Base-by-base conservation (phyloP, 2,329 filamentous ascomycete species). In the Arthrobotrys megalospora region DNA sequence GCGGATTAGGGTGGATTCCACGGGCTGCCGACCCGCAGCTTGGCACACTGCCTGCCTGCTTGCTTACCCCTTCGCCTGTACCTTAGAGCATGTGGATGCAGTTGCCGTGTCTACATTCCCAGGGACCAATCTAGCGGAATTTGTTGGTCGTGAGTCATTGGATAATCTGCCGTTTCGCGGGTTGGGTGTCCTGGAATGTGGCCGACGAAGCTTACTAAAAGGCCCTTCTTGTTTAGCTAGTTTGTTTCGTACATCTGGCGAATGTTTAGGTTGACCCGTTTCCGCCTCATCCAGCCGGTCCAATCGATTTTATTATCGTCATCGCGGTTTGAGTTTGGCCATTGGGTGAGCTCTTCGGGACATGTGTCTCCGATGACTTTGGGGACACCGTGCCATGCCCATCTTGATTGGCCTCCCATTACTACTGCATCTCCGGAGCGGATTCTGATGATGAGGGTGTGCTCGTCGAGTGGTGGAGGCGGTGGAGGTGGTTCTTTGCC, bases 321-420 rank as follows among this genome's bases (percentile, higher is more conserved):
- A 8, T 53, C 50, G 12, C 0, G 50, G 78, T 36, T 62, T 75
- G 36, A 62, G 24, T 16, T 66, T 21, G 75, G 75, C 94, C 94
- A 98, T 48, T 91, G 86, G 71, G 87, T 85, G 62, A 98, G 84
- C 84, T 91, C 92, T 0, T 85, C 85, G 0, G 95, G 95, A 84
- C 94, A 98, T 0, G 93, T 97, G 0, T 86, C 89, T 55, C 90
- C 88, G 41, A 97, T 83, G 11, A 98, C 91, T 83, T 94, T 96
- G 5, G 96, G 94, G 11, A 98, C 94, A 11, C 93, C 94, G 85
- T 98, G 96, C 95, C 95, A 98, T 1, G 95, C 94, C 84, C 93
- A 97, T 50, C 96, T 88, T 3, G 93, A 91, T 73, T 90, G 87
- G 19, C 91, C 89, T 62, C 89, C 91, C 95, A 99, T 98, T 82